These are phyloP conservation scores for Thuidium tamariscinum DNA, from an alignment of 225 moss, liverwort and hornwort genomes.

Conservation along the genomic window DNA sequence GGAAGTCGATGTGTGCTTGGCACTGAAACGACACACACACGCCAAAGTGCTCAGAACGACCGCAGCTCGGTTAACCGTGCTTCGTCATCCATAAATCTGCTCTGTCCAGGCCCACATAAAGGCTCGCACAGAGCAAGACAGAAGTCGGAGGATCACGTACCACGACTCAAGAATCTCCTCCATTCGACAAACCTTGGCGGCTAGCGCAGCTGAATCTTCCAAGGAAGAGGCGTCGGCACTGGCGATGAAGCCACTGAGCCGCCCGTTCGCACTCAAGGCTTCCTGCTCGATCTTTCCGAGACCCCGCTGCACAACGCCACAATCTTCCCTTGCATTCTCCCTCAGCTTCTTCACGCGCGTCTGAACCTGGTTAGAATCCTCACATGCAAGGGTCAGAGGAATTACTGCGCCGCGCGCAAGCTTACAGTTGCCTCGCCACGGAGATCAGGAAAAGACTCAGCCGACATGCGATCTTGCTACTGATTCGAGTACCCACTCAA, in stretches of 20 bases:
- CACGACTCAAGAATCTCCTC: slow-evolving; percentile 59
- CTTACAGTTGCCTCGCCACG: neutral
- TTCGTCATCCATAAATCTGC: neutral
- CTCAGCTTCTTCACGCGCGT: slow-evolving; percentile 52
- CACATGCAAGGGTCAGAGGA: neutral
- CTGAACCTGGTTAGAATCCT: slow-evolving; percentile 35
- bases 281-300: slow-evolving; percentile 52
- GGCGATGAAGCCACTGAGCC: slow-evolving; percentile 35
- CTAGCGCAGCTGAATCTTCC: slow-evolving; percentile 36
- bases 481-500: neutral
- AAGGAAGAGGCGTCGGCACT: slow-evolving; percentile 40
- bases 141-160: neutral
- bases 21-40: slow-evolving; percentile 24
- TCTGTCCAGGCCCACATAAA: neutral
- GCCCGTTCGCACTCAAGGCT: slow-evolving; percentile 36
- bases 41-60: neutral
- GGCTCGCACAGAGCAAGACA: neutral
- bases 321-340: slow-evolving; percentile 39
- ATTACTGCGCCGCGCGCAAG: neutral
- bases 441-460: neutral
- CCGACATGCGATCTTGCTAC: neutral
- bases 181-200: slow-evolving; percentile 49
- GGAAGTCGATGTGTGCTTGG: slow-evolving; percentile 38
- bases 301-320: slow-evolving; percentile 27
- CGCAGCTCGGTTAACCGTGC: neutral